Conservation (phyloP, 495 filamentous ascomycete genomes). For the Penicillium flavigenum region DNA sequence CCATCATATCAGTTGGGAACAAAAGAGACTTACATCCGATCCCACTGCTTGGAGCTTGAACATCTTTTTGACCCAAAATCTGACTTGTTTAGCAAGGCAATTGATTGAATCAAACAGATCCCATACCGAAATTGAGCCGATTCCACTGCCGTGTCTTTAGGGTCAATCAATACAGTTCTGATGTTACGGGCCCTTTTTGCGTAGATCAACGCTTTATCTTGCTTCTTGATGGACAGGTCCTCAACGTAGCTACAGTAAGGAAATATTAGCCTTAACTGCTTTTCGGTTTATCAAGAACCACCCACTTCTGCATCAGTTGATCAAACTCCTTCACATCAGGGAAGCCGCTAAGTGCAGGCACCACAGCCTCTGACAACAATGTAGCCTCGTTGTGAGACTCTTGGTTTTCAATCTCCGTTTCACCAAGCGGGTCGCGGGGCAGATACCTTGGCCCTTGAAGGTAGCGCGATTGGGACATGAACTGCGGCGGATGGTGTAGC, state of each 20-base stretch:
- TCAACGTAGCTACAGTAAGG: conserved; percentile 42
- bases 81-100: conserved; percentile 24
- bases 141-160: conserved; percentile 58
- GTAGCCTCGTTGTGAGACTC: conserved; percentile 44
- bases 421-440: conserved; percentile 36
- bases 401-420: conserved; percentile 47
- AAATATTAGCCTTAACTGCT: not conserved
- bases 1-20: not conserved
- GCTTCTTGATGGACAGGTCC: conserved; percentile 56
- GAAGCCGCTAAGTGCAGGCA: conserved; percentile 50
- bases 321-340: conserved; percentile 55
- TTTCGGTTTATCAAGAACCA: not conserved
- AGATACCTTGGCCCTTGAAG: conserved; percentile 38
- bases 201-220: conserved; percentile 59
- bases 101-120: not conserved
- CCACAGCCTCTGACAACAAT: conserved; percentile 46
- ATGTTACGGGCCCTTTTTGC: conserved; percentile 55
- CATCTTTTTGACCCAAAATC: conserved; percentile 64
- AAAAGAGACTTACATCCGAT: conserved; percentile 32
- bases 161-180: conserved; percentile 51
- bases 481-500: conserved; percentile 37
- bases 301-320: conserved; percentile 53
- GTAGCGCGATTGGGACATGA: conserved; percentile 39
- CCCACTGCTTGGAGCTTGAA: conserved; percentile 51
- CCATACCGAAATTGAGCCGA: conserved; percentile 56